A percentile compares a stretch with the other conserved stretches of the same genome.
Evolutionary conservation across 805 yeast species (phyloP).

Genomic region (Huiozyma sinensis): DNA sequence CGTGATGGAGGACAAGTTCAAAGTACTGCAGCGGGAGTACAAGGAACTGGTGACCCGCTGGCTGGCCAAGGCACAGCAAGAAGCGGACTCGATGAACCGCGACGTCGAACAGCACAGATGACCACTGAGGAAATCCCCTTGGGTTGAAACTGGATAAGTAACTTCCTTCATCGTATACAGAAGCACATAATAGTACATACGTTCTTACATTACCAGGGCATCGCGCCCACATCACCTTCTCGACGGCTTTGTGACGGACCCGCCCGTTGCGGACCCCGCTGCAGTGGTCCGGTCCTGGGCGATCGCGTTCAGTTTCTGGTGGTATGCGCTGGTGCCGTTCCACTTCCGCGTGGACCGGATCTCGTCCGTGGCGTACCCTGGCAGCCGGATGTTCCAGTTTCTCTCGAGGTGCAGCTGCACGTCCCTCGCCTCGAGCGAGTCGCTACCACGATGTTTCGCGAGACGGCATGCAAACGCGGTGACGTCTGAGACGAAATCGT

Average conservation of each 20-base stretch:
- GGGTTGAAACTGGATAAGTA: too few relatives aligned
- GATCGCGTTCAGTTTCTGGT: constrained; percentile 49
- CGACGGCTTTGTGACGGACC: neutral
- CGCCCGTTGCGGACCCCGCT: constrained; percentile 1
- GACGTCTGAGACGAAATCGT: constrained; percentile 85
- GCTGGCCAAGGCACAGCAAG: constrained; percentile 46
- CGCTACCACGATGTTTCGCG: constrained; percentile 89
- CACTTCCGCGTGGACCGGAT: constrained; percentile 67
- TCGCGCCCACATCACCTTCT: too few relatives aligned
- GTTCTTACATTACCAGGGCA: too few relatives aligned
- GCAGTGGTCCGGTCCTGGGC: constrained; percentile 14
- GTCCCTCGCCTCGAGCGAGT: constrained; percentile 77
- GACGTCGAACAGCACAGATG: too few relatives aligned
- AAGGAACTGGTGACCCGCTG: constrained; percentile 43
- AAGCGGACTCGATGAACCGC: constrained; percentile 46
- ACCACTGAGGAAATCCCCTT: too few relatives aligned
- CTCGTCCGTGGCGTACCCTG: constrained; percentile 89
- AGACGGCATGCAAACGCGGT: constrained; percentile 88
- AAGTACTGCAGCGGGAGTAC: constrained; percentile 37
- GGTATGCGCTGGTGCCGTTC: constrained; percentile 52
- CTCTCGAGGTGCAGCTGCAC: constrained; percentile 84
- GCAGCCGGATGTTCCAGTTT: constrained; percentile 90
- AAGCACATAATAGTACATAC: too few relatives aligned
- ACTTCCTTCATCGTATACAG: too few relatives aligned
- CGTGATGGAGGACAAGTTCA: constrained; percentile 26